Conservation (phyloP, 2,329 filamentous ascomycete species). For the Cercospora beticola region DNA sequence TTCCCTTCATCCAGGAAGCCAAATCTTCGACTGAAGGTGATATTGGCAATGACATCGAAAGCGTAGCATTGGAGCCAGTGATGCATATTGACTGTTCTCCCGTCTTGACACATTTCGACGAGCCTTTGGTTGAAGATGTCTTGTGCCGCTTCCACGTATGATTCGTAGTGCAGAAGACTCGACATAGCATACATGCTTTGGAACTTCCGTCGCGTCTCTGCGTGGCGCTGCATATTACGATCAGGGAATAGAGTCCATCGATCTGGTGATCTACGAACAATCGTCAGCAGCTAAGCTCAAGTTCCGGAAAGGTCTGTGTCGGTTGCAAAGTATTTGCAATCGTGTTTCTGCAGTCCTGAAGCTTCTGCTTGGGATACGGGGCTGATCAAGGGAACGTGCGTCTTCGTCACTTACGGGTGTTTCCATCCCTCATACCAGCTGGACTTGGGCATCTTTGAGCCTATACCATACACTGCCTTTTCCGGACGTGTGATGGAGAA, state of each 20-base stretch:
- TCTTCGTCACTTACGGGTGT: constrained; percentile 6
- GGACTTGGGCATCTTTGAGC: constrained; percentile 30
- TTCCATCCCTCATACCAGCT: constrained; percentile 25
- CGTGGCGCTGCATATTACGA: constrained; percentile 23
- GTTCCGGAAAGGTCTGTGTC: neutral
- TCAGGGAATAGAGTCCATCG: constrained; percentile 23
- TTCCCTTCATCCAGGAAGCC: constrained; percentile 42
- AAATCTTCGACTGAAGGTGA: constrained; percentile 39
- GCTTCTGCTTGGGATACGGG: neutral
- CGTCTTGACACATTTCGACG: constrained; percentile 15
- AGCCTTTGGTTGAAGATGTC: constrained; percentile 22
- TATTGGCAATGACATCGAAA: constrained; percentile 43
- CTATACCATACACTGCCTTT: constrained; percentile 26
- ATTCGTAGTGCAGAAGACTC: constrained; percentile 27
- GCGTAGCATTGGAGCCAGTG: constrained; percentile 38
- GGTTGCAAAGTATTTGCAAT: too few species aligned
- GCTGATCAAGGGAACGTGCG: too few species aligned
- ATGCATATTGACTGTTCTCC: constrained; percentile 22
- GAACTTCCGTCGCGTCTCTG: constrained; percentile 24
- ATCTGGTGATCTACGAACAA: constrained; percentile 3
- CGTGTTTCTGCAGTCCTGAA: neutral
- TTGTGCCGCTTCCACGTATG: constrained; percentile 23
- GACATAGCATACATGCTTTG: constrained; percentile 30
- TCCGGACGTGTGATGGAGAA: constrained; percentile 24
- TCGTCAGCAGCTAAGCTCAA: neutral